Evolutionary conservation across 306 rosid genomes (phyloP).

Genomic region (Ormosia emarginata): DNA sequence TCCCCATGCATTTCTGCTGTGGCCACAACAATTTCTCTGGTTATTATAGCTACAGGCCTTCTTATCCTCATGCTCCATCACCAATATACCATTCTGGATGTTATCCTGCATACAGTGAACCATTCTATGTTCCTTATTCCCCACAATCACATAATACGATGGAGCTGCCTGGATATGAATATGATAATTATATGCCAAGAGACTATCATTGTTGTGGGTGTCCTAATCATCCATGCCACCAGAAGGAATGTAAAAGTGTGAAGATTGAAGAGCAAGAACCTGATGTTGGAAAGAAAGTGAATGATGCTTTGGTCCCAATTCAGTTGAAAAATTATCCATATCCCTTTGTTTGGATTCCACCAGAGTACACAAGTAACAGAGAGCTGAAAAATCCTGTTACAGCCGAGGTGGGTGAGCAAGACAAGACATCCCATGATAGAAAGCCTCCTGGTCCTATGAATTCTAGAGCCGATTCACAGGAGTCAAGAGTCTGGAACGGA

Average conservation of each 20-base stretch:
- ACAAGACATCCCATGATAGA: background rate
- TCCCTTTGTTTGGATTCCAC: conserved; percentile 59
- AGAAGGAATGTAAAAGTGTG: conserved; percentile 32
- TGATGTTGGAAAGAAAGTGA: conserved; percentile 32
- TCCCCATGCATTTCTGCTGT: conserved; percentile 39
- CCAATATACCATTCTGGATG: conserved; percentile 38
- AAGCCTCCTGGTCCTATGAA: conserved; percentile 8
- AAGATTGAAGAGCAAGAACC: conserved; percentile 57
- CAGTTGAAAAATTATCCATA: conserved; percentile 36
- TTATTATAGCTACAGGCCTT: conserved; percentile 23
- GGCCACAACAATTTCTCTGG: conserved; percentile 44
- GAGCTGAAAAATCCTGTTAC: conserved; percentile 19
- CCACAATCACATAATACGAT: conserved; percentile 42
- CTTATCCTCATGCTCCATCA: conserved; percentile 34
- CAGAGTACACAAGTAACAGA: conserved; percentile 20
- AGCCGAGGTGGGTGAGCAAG: conserved; percentile 22
- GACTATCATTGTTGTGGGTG: conserved; percentile 59
- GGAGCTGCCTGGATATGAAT: conserved; percentile 60
- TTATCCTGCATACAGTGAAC: conserved; percentile 28
- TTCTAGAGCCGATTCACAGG: background rate
- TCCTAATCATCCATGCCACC: conserved; percentile 37
- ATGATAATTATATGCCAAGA: conserved; percentile 44
- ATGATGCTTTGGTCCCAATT: conserved; percentile 29
- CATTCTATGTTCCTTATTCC: conserved; percentile 28
- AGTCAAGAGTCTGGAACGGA: conserved; percentile 39